Evolutionary conservation across 805 yeast species (phyloP), one percentile per base, ranked within the genome.

Genomic region (Schizosaccharomyces pombe): DNA sequence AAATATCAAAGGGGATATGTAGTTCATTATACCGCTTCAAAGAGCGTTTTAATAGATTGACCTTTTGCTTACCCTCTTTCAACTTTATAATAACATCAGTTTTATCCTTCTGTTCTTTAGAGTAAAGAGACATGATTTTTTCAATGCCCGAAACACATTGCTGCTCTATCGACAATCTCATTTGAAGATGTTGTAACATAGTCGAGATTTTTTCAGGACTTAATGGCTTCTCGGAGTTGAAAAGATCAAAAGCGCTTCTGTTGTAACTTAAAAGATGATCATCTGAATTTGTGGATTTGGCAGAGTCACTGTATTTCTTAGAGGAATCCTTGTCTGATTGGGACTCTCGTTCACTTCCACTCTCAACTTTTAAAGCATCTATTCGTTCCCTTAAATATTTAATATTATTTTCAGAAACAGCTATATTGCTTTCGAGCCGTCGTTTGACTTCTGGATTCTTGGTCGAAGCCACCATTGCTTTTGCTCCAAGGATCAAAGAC

Each of bases 401-500:
- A 59, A 91, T 82, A 65, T 89, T 91, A 59, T 85, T 79, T 62
- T 84, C 85, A 2, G 96, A 86, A 62, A 91, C 97, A 58, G 89
- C 72, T 60, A 91, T 86, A 62, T 81, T 85, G 30, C 85, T 78
- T 67, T 85, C 87, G 70, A 96, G 87, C 64, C 83, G 79, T 65
- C 85, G 93, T 60, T 87, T 85, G 51, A 89, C 95, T 60, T 76
- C 77, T 33, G 81, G 72, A 67, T 91, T 91, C 57, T 73, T 68
- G 11, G 97, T 84, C 59, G 78, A 79, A 64, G 79, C 79, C 64
- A 84, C 79, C 70, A 91, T 70, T 58, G 81, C 75, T 56, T 82
- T 78, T 55, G 94, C 91, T 55, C 96, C 97, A 57, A 77, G 79
- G 52, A 89, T 85, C 67, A 89, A 80, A 63, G 84, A 86, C 62